Evolutionary conservation across 2,329 filamentous ascomycete genomes (phyloP).

Genomic region (Corinectria fuckeliana): DNA sequence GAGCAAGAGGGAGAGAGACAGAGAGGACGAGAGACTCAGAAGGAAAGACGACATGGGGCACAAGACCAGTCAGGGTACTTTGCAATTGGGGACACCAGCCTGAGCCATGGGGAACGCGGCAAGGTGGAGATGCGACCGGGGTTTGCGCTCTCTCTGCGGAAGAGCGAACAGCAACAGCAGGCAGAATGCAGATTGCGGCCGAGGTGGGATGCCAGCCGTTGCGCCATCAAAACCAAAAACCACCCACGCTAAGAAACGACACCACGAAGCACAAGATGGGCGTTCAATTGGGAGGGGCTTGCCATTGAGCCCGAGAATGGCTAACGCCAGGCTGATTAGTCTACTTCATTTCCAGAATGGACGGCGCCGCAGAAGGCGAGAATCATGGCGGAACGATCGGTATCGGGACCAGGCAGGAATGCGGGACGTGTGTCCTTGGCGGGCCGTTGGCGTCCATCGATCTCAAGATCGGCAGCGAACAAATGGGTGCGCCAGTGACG

Average conservation of each 20-base stretch:
- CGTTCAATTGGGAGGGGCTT: background rate
- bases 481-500: slow-evolving; percentile 37
- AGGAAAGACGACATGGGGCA: background rate
- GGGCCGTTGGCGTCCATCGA: slow-evolving; percentile 38
- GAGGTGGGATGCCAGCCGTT: slow-evolving; percentile 19
- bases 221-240: background rate
- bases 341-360: too few relatives aligned
- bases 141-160: slow-evolving; percentile 28
- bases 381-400: background rate
- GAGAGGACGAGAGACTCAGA: too few relatives aligned
- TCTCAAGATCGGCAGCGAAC: slow-evolving; percentile 36
- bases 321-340: too few relatives aligned
- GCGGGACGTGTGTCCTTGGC: slow-evolving; percentile 28
- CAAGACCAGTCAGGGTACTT: background rate
- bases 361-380: too few relatives aligned
- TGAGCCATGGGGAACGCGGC: slow-evolving; percentile 28
- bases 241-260: background rate
- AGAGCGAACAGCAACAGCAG: slow-evolving; percentile 11
- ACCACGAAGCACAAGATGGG: background rate
- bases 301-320: too few relatives aligned
- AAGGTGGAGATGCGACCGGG: slow-evolving; percentile 28
- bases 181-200: slow-evolving; percentile 16
- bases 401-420: slow-evolving; percentile 26
- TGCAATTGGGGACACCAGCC: background rate
- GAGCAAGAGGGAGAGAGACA: slow-evolving; percentile 13